These are phyloP conservation scores for Eutrema japonicum DNA, from an alignment of 345 rosid species.

Conservation along the genomic window DNA sequence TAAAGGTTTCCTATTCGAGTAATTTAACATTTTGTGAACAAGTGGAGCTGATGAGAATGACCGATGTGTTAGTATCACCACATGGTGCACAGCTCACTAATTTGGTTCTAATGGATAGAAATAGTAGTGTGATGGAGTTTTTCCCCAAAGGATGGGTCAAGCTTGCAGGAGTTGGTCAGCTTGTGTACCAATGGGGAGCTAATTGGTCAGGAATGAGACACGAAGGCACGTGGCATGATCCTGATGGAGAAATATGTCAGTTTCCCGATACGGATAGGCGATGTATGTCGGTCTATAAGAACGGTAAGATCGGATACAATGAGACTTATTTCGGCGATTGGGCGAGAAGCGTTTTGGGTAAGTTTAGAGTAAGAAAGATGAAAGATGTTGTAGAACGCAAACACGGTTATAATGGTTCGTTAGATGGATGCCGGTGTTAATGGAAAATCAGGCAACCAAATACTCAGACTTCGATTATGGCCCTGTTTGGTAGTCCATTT, in stretches of 20 bases:
- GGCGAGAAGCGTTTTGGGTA: constrained; percentile 55
- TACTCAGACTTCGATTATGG: not conserved
- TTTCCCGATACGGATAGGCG: constrained; percentile 62
- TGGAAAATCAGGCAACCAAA: not conserved
- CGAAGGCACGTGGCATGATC: constrained; percentile 77
- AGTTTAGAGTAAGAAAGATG: constrained; percentile 46
- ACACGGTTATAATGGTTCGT: not conserved
- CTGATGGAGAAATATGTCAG: constrained; percentile 56
- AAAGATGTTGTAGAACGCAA: constrained; percentile 20
- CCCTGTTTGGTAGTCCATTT: no score
- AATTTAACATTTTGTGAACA: constrained; percentile 76
- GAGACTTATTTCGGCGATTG: constrained; percentile 57
- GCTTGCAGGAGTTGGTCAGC: constrained; percentile 81
- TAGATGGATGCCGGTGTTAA: constrained; percentile 20
- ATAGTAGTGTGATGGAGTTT: constrained; percentile 83
- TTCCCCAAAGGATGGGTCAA: constrained; percentile 76
- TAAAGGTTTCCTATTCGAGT: constrained; percentile 62
- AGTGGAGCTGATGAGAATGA: constrained; percentile 69
- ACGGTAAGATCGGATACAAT: constrained; percentile 60
- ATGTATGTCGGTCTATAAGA: constrained; percentile 76
- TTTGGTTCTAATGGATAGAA: constrained; percentile 69
- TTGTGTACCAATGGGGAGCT: constrained; percentile 69
- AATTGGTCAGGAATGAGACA: constrained; percentile 86
- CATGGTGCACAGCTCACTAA: constrained; percentile 88
- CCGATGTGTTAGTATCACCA: constrained; percentile 67